These are phyloP conservation scores for Silene conica DNA, from an alignment of 148 eudicot genomes.

Conservation along the genomic window DNA sequence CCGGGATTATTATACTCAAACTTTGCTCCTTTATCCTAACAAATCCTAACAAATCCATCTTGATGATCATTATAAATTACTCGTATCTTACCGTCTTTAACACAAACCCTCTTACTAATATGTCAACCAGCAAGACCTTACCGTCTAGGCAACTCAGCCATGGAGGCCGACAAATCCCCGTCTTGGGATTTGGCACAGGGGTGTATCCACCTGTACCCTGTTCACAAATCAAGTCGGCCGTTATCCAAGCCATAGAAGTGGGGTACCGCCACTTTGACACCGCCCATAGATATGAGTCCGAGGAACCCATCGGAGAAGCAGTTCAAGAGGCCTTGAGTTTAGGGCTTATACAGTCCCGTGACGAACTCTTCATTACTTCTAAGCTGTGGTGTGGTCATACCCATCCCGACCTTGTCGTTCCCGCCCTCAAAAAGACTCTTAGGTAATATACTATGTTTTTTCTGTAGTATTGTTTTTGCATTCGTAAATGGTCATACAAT, in stretches of 20 bases:
- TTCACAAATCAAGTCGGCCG: constrained; percentile 5
- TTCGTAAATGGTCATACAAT: too few relatives aligned
- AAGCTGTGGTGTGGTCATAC: constrained; percentile 32
- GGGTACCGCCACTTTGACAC: constrained; percentile 31
- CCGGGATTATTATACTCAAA: background rate
- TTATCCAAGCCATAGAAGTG: constrained; percentile 14
- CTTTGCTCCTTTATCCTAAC: background rate
- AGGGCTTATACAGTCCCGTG: constrained; percentile 20
- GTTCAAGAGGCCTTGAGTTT: constrained; percentile 20
- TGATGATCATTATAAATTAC: background rate
- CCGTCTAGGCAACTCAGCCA: constrained; percentile 1
- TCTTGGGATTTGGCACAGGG: constrained; percentile 26
- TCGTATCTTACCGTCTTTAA: background rate
- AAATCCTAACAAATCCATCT: background rate
- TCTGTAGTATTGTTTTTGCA: background rate
- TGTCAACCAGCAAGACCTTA: background rate
- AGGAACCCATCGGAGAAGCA: constrained; percentile 29
- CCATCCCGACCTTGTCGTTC: constrained; percentile 18
- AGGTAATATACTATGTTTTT: background rate
- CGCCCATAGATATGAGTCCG: constrained; percentile 23
- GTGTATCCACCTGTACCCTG: constrained; percentile 19
- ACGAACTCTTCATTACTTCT: constrained; percentile 29
- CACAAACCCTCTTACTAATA: background rate
- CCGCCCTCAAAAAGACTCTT: constrained; percentile 12
- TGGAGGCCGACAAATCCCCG: constrained; percentile 18